Conservation (phyloP, 768 basidiomycete species). For the Galerina sulciceps region DNA sequence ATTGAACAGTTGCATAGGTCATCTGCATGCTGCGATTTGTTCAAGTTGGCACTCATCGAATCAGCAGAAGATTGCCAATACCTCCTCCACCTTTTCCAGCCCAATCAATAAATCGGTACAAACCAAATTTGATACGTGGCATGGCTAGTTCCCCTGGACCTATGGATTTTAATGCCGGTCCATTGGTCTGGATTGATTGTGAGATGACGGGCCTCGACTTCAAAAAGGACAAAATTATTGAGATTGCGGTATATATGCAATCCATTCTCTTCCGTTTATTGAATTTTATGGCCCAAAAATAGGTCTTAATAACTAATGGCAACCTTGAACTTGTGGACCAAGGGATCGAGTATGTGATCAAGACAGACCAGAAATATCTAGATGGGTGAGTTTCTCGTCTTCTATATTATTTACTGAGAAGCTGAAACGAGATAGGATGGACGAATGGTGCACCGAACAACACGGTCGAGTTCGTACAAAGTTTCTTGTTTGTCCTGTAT, state of each 20-base stretch:
- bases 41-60: slow-evolving; percentile 6
- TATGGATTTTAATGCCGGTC: slow-evolving; percentile 54
- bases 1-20: not conserved
- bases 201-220: slow-evolving; percentile 85
- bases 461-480: slow-evolving; percentile 65
- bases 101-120: not conserved
- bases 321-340: slow-evolving; percentile 80
- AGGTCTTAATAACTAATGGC: slow-evolving; percentile 90
- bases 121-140: not conserved
- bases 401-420: not conserved
- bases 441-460: slow-evolving; percentile 83
- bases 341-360: slow-evolving; percentile 78
- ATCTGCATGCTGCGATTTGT: slow-evolving; percentile 7
- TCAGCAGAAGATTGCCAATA: not conserved
- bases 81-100: not conserved
- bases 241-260: slow-evolving; percentile 65
- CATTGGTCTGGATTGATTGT: slow-evolving; percentile 85
- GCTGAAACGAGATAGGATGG: slow-evolving; percentile 61
- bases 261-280: not conserved
- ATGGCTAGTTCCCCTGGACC: not conserved
- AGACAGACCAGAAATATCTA: slow-evolving; percentile 67
- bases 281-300: slow-evolving; percentile 1
- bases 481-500: not conserved
- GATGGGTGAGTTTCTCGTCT: slow-evolving; percentile 57
- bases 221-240: slow-evolving; percentile 71